Percentiles rank a stretch among this genome's conserved stretches.
phyloP scores from a whole-genome alignment of 148 eudicot species.

The Chenopodium berlandieri region DNA sequence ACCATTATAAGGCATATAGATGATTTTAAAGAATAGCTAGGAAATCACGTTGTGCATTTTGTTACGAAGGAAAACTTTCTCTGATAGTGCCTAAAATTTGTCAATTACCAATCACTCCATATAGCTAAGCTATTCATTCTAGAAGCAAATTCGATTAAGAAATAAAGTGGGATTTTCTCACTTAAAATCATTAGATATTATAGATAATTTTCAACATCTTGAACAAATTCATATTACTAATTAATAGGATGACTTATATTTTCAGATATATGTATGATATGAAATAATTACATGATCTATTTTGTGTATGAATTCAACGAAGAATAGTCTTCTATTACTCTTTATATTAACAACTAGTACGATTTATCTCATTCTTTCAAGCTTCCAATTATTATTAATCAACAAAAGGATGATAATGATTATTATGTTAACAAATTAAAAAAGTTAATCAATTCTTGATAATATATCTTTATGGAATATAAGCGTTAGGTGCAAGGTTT shows the following conservation, averaged over 20 bases:
- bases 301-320: background rate
- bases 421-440: background rate
- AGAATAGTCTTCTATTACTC: conserved; percentile 3
- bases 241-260: background rate
- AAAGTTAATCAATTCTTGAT: background rate
- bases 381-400: conserved; percentile 7
- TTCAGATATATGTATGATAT: background rate
- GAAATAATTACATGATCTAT: background rate
- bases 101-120: background rate
- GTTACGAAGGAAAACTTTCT: too few relatives aligned
- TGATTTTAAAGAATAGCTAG: too few relatives aligned
- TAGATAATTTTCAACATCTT: background rate
- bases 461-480: background rate
- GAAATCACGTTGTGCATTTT: too few relatives aligned
- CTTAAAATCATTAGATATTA: background rate
- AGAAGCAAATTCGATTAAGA: background rate
- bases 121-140: background rate
- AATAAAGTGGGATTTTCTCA: background rate
- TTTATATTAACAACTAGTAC: background rate
- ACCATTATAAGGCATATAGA: too few relatives aligned
- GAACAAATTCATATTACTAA: background rate
- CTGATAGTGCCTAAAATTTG: too few relatives aligned
- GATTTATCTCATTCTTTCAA: background rate
- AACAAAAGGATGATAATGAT: background rate
- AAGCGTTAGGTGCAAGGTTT: conserved; percentile 7